Percentiles rank a stretch among this genome's conserved stretches.
Conservation (phyloP, 148 eudicot genomes). For the Persicaria tinctoria region DNA sequence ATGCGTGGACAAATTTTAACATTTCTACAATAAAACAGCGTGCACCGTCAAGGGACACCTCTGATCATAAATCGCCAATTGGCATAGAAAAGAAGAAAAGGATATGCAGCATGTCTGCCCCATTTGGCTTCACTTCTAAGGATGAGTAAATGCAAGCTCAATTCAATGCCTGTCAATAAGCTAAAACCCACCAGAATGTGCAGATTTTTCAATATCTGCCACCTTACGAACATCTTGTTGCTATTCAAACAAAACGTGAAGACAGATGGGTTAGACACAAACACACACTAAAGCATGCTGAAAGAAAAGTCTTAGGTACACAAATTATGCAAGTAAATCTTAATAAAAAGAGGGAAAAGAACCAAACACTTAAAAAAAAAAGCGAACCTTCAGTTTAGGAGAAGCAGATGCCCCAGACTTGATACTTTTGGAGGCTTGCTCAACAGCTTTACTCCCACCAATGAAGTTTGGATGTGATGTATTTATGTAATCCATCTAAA, state of each 20-base stretch:
- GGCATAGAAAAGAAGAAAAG: background rate
- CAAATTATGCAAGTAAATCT: no score
- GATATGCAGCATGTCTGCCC: background rate
- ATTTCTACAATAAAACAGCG: background rate
- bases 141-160: background rate
- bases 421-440: conserved; percentile 47
- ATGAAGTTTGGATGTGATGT: conserved; percentile 82
- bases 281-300: no score
- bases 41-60: background rate
- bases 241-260: conserved; percentile 12
- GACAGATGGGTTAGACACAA: background rate
- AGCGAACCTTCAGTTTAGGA: conserved; percentile 51
- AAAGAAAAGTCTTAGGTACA: no score
- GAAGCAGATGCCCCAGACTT: conserved; percentile 49
- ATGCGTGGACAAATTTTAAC: background rate
- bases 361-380: background rate
- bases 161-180: background rate
- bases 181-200: conserved; percentile 53
- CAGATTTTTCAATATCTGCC: conserved; percentile 55
- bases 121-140: background rate
- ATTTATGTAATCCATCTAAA: conserved; percentile 92
- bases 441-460: conserved; percentile 94
- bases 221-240: conserved; percentile 49
- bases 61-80: background rate
- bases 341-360: no score